Evolutionary conservation across 805 yeast genomes (phyloP).

Genomic region (Ogataea nonfermentans): DNA sequence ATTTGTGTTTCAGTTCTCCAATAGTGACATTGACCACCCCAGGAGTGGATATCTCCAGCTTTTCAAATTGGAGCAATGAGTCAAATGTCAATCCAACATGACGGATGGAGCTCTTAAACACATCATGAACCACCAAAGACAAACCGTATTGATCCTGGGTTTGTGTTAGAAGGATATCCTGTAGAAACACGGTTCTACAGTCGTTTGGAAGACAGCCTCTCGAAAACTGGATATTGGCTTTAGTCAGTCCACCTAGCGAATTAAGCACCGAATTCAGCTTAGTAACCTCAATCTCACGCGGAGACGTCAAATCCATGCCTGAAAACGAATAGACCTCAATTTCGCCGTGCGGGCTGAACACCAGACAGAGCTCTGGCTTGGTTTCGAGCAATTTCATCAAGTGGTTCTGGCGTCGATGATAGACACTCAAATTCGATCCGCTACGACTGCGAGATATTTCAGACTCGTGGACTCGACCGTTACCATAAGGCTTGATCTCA

Average conservation of each 20-base stretch:
- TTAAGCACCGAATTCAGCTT: conserved; percentile 32
- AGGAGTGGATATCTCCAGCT: conserved; percentile 3
- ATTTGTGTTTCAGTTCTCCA: conserved; percentile 48
- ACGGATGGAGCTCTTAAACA: conserved; percentile 34
- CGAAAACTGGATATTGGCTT: conserved; percentile 21
- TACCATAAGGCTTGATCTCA: conserved; percentile 2
- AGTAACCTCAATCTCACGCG: conserved; percentile 46
- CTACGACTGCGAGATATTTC: conserved; percentile 19
- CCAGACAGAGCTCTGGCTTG: conserved; percentile 40
- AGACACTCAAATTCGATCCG: conserved; percentile 14
- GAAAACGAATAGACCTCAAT: conserved; percentile 46
- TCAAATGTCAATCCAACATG: conserved; percentile 34
- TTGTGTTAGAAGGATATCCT: conserved; percentile 24
- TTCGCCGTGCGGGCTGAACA: conserved; percentile 41
- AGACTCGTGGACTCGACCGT: background rate
- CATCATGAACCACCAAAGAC: conserved; percentile 47
- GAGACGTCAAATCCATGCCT: conserved; percentile 46
- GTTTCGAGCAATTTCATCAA: conserved; percentile 28
- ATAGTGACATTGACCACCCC: conserved; percentile 8
- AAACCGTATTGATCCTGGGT: conserved; percentile 25
- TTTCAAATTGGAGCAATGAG: conserved; percentile 29
- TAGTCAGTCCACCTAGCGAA: conserved; percentile 15
- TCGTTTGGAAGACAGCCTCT: conserved; percentile 33
- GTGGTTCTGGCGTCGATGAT: conserved; percentile 18
- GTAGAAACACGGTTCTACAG: conserved; percentile 24